Evolutionary conservation across 306 rosid species (phyloP).

Genomic region (Fagus sylvatica): DNA sequence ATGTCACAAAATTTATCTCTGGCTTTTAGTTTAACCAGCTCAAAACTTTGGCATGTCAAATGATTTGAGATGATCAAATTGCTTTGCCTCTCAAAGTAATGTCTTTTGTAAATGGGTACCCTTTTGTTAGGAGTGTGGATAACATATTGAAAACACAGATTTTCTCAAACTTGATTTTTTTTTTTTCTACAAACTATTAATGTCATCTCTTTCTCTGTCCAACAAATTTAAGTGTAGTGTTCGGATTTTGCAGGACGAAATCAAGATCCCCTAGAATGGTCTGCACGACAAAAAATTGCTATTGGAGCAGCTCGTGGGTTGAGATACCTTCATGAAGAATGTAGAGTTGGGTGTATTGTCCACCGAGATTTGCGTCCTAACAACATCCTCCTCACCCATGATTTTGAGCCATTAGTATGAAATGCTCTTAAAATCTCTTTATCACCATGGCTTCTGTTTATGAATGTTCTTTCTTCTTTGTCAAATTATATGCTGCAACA

Average conservation of each 20-base stretch:
- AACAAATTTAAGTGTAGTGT: neutral
- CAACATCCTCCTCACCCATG: constrained; percentile 96
- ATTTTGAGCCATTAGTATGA: constrained; percentile 90
- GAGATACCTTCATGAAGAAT: constrained; percentile 98
- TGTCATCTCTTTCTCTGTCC: neutral
- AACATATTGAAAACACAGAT: neutral
- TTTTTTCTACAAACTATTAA: neutral
- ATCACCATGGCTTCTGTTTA: neutral
- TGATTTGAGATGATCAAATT: neutral
- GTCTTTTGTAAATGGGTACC: neutral
- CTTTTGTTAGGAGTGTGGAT: neutral
- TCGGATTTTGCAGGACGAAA: constrained; percentile 54
- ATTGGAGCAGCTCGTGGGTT: constrained; percentile 98
- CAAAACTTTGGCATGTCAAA: neutral
- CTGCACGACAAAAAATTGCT: constrained; percentile 76
- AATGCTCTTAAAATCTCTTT: constrained; percentile 20
- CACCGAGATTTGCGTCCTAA: constrained; percentile 97
- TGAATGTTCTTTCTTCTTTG: neutral
- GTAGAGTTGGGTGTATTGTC: constrained; percentile 98
- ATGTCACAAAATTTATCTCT: neutral
- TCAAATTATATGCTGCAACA: constrained; percentile 3
- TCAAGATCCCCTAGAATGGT: constrained; percentile 61
- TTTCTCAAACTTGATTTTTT: neutral
- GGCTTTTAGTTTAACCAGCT: neutral
- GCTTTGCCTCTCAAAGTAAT: no score